Percentiles rank a stretch among this genome's conserved stretches.
These are phyloP conservation scores for Tolypocladium tropicale DNA, from an alignment of 2,329 filamentous ascomycete genomes.

Conservation along the genomic window DNA sequence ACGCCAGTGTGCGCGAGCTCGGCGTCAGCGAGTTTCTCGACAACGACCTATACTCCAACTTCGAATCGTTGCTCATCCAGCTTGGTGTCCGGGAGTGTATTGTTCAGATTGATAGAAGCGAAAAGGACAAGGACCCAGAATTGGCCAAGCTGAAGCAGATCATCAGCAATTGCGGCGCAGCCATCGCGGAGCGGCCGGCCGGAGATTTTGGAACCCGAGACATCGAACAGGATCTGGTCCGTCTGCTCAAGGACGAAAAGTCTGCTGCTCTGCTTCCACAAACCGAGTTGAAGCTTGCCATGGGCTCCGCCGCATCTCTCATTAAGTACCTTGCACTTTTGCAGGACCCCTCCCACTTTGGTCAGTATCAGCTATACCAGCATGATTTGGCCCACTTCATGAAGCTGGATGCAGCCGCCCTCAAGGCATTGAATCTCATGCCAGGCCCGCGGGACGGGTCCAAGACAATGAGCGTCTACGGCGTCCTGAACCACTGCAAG, in stretches of 20 bases:
- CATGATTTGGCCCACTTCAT: slow-evolving; percentile 96
- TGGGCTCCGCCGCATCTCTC: slow-evolving; percentile 86
- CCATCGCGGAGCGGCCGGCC: slow-evolving; percentile 68
- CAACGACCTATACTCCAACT: slow-evolving; percentile 96
- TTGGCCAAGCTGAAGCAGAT: slow-evolving; percentile 79
- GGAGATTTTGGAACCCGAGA: slow-evolving; percentile 80
- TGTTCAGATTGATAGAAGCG: slow-evolving; percentile 65
- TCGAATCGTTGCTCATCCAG: slow-evolving; percentile 92
- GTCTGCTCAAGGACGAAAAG: slow-evolving; percentile 78
- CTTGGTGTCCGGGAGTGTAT: slow-evolving; percentile 91
- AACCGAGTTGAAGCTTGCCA: slow-evolving; percentile 87
- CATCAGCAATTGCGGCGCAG: slow-evolving; percentile 84
- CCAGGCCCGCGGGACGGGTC: slow-evolving; percentile 86
- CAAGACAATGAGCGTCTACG: slow-evolving; percentile 97
- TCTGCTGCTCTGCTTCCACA: slow-evolving; percentile 70
- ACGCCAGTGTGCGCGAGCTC: slow-evolving; percentile 89
- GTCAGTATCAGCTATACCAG: slow-evolving; percentile 94
- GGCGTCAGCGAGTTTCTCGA: slow-evolving; percentile 98
- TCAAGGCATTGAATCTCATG: slow-evolving; percentile 95
- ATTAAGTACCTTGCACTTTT: slow-evolving; percentile 91
- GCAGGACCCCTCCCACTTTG: slow-evolving; percentile 88
- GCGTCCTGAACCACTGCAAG: slow-evolving; percentile 93
- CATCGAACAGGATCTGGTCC: slow-evolving; percentile 87
- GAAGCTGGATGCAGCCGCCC: slow-evolving; percentile 90
- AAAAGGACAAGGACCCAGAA: slow-evolving; percentile 83